These are phyloP conservation scores for Xerocomellus dryophilus DNA, from an alignment of 768 basidiomycete genomes.

Conservation along the genomic window DNA sequence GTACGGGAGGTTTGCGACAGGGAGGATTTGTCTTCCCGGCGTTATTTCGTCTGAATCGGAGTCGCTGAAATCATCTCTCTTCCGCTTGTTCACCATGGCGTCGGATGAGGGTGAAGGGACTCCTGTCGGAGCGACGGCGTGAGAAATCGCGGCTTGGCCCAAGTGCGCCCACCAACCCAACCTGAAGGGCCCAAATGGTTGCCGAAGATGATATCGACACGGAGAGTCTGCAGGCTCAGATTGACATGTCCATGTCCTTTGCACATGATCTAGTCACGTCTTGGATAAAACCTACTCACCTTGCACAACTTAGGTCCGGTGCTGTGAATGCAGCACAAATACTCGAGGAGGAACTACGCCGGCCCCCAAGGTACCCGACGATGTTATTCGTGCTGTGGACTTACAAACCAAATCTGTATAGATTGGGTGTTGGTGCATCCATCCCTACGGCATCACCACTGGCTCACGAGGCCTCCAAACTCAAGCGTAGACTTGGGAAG, in stretches of 20 bases:
- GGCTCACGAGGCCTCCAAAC: slow-evolving; percentile 55
- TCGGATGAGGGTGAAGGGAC: not conserved
- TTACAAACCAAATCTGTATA: slow-evolving; percentile 27
- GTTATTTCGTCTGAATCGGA: slow-evolving; percentile 60
- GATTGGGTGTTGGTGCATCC: slow-evolving; percentile 73
- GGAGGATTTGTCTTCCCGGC: slow-evolving; percentile 69
- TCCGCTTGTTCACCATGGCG: slow-evolving; percentile 48
- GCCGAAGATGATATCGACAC: slow-evolving; percentile 59
- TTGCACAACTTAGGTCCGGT: slow-evolving; percentile 35
- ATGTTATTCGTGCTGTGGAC: not conserved
- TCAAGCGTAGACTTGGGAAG: slow-evolving; percentile 58
- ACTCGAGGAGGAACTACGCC: slow-evolving; percentile 63
- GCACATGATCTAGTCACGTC: slow-evolving; percentile 71
- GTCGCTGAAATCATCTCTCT: slow-evolving; percentile 47
- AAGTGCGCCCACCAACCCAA: not conserved
- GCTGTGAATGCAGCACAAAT: slow-evolving; percentile 44
- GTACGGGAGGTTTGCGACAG: slow-evolving; percentile 75
- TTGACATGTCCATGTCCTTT: slow-evolving; percentile 76
- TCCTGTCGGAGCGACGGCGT: slow-evolving; percentile 6
- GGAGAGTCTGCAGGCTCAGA: slow-evolving; percentile 75
- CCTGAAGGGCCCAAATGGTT: slow-evolving; percentile 22
- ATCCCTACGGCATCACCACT: slow-evolving; percentile 46
- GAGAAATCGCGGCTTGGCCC: slow-evolving; percentile 13
- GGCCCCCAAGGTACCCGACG: slow-evolving; percentile 58
- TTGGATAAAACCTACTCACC: slow-evolving; percentile 64